Conservation (phyloP, 129 eudicot species). For the Arctium minus region DNA sequence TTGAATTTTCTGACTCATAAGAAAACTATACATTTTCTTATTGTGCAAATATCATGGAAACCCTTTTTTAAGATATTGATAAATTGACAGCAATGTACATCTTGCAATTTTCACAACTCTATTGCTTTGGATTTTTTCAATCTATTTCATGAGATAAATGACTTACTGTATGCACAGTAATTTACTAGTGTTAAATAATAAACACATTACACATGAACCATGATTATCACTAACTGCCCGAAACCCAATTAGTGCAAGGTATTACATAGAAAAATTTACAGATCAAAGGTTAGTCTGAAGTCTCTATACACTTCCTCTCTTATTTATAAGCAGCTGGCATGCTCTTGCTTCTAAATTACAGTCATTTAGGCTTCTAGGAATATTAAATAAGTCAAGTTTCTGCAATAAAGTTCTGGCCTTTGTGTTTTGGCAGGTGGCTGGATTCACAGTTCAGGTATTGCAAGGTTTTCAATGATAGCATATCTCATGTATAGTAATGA, state of each 20-base stretch:
- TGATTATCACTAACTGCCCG: not conserved
- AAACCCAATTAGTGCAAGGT: not conserved
- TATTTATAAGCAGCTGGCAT: not conserved
- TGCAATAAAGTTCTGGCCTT: not conserved
- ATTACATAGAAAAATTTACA: not conserved
- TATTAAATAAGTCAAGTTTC: not conserved
- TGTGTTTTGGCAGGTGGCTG: not conserved
- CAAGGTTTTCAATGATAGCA: not conserved
- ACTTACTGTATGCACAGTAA: not conserved
- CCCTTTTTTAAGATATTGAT: not conserved
- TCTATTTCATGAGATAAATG: not conserved
- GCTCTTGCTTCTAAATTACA: not conserved
- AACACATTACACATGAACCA: not conserved
- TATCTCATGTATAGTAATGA: not conserved
- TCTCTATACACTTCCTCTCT: not conserved
- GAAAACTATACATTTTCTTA: constrained; percentile 3
- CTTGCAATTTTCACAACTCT: not conserved
- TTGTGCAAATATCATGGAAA: not conserved
- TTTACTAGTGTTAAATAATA: not conserved
- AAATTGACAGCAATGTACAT: not conserved
- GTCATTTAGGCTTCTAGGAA: not conserved
- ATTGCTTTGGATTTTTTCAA: not conserved
- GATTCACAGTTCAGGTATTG: not conserved
- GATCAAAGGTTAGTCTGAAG: not conserved
- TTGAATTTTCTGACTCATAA: not conserved